Evolutionary conservation across 1,284 basidiomycete genomes (phyloP).

Genomic region (Moniliophthora roreri): DNA sequence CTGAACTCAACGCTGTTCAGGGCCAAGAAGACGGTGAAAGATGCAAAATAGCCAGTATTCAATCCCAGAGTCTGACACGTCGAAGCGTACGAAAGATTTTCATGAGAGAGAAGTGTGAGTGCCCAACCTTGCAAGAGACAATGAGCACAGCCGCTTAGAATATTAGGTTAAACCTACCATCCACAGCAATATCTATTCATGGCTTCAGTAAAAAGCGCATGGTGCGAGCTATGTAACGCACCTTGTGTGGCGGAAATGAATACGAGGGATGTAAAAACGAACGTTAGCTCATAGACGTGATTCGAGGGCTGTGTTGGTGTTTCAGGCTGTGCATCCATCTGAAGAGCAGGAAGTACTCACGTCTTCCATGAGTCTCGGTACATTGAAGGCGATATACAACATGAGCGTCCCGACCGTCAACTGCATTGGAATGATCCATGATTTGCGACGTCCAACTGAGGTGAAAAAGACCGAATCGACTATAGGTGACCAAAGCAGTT

Average conservation of each 20-base stretch:
- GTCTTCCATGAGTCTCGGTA: constrained; percentile 79
- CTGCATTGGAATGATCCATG: constrained; percentile 99
- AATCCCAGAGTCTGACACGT: constrained; percentile 98
- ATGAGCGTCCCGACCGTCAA: constrained; percentile 86
- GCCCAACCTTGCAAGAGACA: constrained; percentile 77
- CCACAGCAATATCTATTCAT: constrained; percentile 88
- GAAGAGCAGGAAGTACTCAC: constrained; percentile 46
- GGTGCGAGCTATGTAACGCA: constrained; percentile 29
- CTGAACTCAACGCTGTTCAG: constrained; percentile 94
- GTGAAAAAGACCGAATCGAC: constrained; percentile 90
- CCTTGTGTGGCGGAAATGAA: constrained; percentile 98
- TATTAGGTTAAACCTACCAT: constrained; percentile 51
- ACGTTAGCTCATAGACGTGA: constrained; percentile 80
- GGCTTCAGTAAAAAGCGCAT: constrained; percentile 13
- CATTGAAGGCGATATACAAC: constrained; percentile 83
- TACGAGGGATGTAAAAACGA: constrained; percentile 88
- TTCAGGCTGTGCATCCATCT: constrained; percentile 13
- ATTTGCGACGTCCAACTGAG: constrained; percentile 88
- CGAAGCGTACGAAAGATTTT: constrained; percentile 94
- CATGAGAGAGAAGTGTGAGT: constrained; percentile 91
- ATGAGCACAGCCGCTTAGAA: constrained; percentile 11
- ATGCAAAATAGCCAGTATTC: constrained; percentile 94
- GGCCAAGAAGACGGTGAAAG: constrained; percentile 97
- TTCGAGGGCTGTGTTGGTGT: constrained; percentile 64
- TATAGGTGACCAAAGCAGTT: constrained; percentile 97